Evolutionary conservation across 164 flowering plant genomes (phyloP).

Genomic region (Platanus orientalis): DNA sequence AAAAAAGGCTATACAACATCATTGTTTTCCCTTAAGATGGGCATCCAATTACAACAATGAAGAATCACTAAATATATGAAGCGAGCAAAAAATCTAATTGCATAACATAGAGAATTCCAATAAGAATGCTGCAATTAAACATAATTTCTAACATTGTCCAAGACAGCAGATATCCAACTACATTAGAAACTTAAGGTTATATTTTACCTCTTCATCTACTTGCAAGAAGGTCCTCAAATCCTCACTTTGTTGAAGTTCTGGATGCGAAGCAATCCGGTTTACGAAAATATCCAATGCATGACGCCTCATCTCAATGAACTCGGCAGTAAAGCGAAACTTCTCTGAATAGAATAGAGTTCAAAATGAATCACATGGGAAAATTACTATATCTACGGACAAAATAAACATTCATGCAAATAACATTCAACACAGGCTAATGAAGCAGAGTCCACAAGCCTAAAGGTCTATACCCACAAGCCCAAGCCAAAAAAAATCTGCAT

Average conservation of each 20-base stretch:
- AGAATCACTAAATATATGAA: no score
- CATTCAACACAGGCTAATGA: not conserved
- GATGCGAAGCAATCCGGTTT: slow-evolving; percentile 85
- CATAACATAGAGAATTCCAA: not conserved
- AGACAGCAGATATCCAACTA: not conserved
- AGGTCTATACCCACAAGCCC: not conserved
- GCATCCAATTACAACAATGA: no score
- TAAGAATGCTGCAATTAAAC: not conserved
- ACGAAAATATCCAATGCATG: slow-evolving; percentile 82
- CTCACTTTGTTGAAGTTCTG: slow-evolving; percentile 84
- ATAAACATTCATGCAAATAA: not conserved
- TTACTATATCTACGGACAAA: no score
- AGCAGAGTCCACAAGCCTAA: not conserved
- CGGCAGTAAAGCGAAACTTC: slow-evolving; percentile 95
- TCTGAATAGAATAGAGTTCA: slow-evolving; percentile 45
- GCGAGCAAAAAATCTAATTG: no score
- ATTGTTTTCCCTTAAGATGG: no score
- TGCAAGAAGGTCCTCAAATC: slow-evolving; percentile 83
- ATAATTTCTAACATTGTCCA: not conserved
- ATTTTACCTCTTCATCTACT: slow-evolving; percentile 94
- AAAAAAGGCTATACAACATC: no score
- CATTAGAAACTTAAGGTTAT: no score
- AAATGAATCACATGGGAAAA: not conserved
- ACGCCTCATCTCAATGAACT: slow-evolving; percentile 97
- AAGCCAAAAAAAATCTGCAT: not conserved